Conservation (phyloP, 108 stramenopile genomes). For the Cyclotella baltica region DNA sequence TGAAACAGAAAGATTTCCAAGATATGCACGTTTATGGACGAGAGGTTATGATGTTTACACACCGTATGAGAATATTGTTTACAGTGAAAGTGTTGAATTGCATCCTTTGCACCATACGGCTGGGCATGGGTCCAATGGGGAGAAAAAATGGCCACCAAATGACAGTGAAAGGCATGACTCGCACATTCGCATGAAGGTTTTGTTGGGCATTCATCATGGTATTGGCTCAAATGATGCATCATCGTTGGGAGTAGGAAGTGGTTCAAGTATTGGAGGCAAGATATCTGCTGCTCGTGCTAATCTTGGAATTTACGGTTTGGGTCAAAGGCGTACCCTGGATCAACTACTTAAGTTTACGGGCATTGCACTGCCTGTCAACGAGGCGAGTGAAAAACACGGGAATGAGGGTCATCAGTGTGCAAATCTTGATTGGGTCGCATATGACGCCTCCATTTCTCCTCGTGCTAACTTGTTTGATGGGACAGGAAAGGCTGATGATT, state of each 20-base stretch:
- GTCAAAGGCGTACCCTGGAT: constrained; percentile 75
- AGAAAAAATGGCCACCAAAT: constrained; percentile 67
- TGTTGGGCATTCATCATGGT: constrained; percentile 52
- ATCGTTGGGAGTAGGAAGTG: constrained; percentile 27
- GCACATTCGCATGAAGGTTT: constrained; percentile 53
- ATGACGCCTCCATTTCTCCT: constrained; percentile 77
- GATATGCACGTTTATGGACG: constrained; percentile 86
- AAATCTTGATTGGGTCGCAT: constrained; percentile 72
- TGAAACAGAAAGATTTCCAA: constrained; percentile 92
- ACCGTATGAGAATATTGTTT: constrained; percentile 78
- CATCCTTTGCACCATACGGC: constrained; percentile 51
- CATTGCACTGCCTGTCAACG: constrained; percentile 57
- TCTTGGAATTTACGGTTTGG: constrained; percentile 86
- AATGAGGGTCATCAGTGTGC: constrained; percentile 58
- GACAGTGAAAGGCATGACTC: constrained; percentile 46
- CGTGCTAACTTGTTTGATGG: constrained; percentile 74
- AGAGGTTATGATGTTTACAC: constrained; percentile 91
- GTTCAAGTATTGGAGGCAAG: constrained; percentile 32
- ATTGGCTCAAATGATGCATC: constrained; percentile 31
- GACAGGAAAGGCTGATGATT: constrained; percentile 66
- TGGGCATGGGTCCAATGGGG: constrained; percentile 71
- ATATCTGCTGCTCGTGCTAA: constrained; percentile 64
- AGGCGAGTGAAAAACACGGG: constrained; percentile 24
- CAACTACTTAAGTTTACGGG: constrained; percentile 77
- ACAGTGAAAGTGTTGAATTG: constrained; percentile 52